phyloP scores from a whole-genome alignment of 805 yeast species.

The Cyberlindnera bimundalis region DNA sequence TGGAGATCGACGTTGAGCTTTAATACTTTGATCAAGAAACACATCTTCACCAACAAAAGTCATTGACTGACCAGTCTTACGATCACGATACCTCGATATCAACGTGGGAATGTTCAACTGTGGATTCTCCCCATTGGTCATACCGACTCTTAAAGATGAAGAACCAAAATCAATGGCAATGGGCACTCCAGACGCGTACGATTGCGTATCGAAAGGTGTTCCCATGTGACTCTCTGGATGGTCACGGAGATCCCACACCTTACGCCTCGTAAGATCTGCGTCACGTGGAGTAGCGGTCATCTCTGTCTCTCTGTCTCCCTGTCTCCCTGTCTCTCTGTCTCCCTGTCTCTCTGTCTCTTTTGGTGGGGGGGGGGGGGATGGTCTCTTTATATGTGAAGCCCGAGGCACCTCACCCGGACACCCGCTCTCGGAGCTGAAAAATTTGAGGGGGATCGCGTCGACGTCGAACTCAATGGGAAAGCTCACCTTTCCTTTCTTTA shows the following conservation, averaged over 20 bases:
- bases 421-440: slow-evolving; percentile 2
- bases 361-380: no score
- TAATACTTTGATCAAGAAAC: slow-evolving; percentile 63
- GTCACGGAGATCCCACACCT: slow-evolving; percentile 24
- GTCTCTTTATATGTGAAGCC: no score
- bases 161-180: slow-evolving; percentile 89
- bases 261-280: slow-evolving; percentile 17
- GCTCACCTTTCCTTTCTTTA: no score
- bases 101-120: slow-evolving; percentile 64
- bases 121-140: slow-evolving; percentile 45
- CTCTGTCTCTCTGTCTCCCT: no score
- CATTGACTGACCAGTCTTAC: slow-evolving; percentile 58
- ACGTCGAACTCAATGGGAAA: neutral
- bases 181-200: slow-evolving; percentile 58
- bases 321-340: neutral
- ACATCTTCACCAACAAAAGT: slow-evolving; percentile 84
- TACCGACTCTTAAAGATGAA: slow-evolving; percentile 55
- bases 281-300: slow-evolving; percentile 21
- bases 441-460: slow-evolving; percentile 6
- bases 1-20: slow-evolving; percentile 70
- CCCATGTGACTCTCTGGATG: slow-evolving; percentile 22
- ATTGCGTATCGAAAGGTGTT: slow-evolving; percentile 42
- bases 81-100: slow-evolving; percentile 73
- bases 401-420: slow-evolving; percentile 1
- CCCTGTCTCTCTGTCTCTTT: neutral